phyloP scores from a whole-genome alignment of 768 basidiomycete species.

The Leccinum incarnatum region DNA sequence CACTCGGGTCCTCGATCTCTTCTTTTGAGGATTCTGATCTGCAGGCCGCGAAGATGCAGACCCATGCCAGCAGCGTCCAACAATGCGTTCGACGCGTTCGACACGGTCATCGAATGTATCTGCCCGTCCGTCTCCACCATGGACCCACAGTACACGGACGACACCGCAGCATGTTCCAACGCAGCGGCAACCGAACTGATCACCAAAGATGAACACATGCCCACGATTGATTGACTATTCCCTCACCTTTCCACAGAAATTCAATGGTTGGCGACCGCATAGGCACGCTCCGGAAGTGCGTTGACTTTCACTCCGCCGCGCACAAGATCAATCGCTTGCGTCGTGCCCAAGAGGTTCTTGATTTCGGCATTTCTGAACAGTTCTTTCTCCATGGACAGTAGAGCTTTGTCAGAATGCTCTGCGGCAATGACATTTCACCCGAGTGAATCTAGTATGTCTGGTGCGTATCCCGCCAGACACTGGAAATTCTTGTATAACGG shows the following conservation, averaged over 20 bases:
- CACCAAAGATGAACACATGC: not conserved
- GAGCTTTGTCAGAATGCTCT: slow-evolving; percentile 45
- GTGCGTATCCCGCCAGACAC: slow-evolving; percentile 64
- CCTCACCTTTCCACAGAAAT: slow-evolving; percentile 58
- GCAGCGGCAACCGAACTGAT: slow-evolving; percentile 41
- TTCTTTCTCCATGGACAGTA: slow-evolving; percentile 48
- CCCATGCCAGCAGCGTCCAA: slow-evolving; percentile 26
- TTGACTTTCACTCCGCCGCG: slow-evolving; percentile 74
- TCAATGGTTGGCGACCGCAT: slow-evolving; percentile 70
- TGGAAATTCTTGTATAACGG: slow-evolving; percentile 59
- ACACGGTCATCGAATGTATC: slow-evolving; percentile 19
- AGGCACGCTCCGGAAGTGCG: slow-evolving; percentile 73
- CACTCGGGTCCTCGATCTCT: slow-evolving; percentile 19
- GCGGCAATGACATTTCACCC: slow-evolving; percentile 49
- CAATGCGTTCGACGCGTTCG: slow-evolving; percentile 20
- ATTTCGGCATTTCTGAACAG: slow-evolving; percentile 39
- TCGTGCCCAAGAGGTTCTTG: slow-evolving; percentile 58
- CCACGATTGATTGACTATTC: not conserved
- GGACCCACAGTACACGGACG: slow-evolving; percentile 20
- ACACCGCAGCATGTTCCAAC: slow-evolving; percentile 40
- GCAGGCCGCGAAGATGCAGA: slow-evolving; percentile 5
- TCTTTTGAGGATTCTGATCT: slow-evolving; percentile 10
- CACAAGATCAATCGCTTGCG: slow-evolving; percentile 74
- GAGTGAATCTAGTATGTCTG: slow-evolving; percentile 47
- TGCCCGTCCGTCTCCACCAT: slow-evolving; percentile 1